A percentile compares a stretch with the other conserved stretches of the same genome.
These are phyloP conservation scores for Afroboletus lepidellus DNA, from an alignment of 1,284 basidiomycete species.

Conservation along the genomic window DNA sequence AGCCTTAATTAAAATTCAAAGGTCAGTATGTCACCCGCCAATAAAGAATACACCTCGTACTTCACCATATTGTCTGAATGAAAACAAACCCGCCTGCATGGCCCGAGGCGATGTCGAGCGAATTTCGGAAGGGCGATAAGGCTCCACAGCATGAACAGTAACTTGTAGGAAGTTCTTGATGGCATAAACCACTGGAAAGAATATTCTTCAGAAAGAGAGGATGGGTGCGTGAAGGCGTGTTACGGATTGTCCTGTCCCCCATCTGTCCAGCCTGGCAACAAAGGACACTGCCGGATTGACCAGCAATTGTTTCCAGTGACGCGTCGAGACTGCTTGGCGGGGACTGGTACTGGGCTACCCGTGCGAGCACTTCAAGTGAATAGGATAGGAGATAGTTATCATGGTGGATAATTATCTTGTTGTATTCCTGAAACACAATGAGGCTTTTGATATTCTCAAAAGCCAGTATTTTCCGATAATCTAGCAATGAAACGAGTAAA, in stretches of 20 bases:
- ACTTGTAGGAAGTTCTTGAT: conserved; percentile 60
- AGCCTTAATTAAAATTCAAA: conserved; percentile 40
- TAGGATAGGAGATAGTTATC: conserved; percentile 61
- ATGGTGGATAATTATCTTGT: conserved; percentile 64
- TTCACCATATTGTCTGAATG: conserved; percentile 61
- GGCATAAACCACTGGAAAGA: conserved; percentile 59
- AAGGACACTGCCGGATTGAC: conserved; percentile 48
- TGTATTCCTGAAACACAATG: conserved; percentile 56
- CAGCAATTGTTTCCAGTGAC: conserved; percentile 57
- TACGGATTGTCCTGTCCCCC: conserved; percentile 53
- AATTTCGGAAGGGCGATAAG: conserved; percentile 32
- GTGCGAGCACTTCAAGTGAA: conserved; percentile 65
- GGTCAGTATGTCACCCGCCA: neutral
- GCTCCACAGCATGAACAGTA: conserved; percentile 49
- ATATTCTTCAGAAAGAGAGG: conserved; percentile 8
- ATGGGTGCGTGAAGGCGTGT: conserved; percentile 13
- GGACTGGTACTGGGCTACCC: conserved; percentile 50
- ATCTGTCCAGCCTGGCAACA: conserved; percentile 59
- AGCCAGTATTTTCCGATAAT: conserved; percentile 53
- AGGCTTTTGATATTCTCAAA: conserved; percentile 51
- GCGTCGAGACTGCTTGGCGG: conserved; percentile 48
- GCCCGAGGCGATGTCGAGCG: conserved; percentile 35
- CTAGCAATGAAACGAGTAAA: conserved; percentile 35
- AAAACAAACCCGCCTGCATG: conserved; percentile 29
- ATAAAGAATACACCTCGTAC: conserved; percentile 38